Conservation (phyloP, 192 early-diverging fungal genomes). For the Entomortierella beljakovae region DNA sequence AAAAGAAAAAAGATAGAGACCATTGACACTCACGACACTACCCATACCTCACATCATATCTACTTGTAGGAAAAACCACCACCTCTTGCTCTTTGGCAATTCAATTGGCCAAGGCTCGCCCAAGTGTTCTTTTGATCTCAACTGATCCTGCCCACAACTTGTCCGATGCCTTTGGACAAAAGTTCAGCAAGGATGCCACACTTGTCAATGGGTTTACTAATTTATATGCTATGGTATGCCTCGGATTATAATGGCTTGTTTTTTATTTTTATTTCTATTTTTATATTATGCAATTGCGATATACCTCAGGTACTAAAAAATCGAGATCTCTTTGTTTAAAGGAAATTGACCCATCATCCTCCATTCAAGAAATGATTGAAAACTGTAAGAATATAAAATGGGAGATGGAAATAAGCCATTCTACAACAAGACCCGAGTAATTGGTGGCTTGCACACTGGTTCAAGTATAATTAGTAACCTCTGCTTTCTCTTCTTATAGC, state of each 20-base stretch:
- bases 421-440: no score
- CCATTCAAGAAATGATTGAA: constrained; percentile 99
- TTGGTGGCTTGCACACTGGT: no score
- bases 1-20: neutral
- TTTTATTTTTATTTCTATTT: constrained; percentile 4
- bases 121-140: constrained; percentile 96
- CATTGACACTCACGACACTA: neutral
- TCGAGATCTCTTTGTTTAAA: no score
- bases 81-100: constrained; percentile 91
- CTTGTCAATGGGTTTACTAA: constrained; percentile 95
- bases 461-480: no score
- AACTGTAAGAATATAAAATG: constrained; percentile 67
- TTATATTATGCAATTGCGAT: neutral
- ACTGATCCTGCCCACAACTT: constrained; percentile 99
- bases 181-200: constrained; percentile 97
- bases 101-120: constrained; percentile 90
- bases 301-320: no score
- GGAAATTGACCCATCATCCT: constrained; percentile 99
- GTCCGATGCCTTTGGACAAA: constrained; percentile 99
- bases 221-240: constrained; percentile 93
- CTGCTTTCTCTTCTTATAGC: constrained; percentile 49
- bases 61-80: constrained; percentile 71
- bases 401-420: constrained; percentile 1
- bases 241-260: neutral
- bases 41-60: neutral